A percentile compares a stretch with the other conserved stretches of the same genome.
Evolutionary conservation across 768 basidiomycete genomes (phyloP).

Genomic region (Leccinellum albellum): DNA sequence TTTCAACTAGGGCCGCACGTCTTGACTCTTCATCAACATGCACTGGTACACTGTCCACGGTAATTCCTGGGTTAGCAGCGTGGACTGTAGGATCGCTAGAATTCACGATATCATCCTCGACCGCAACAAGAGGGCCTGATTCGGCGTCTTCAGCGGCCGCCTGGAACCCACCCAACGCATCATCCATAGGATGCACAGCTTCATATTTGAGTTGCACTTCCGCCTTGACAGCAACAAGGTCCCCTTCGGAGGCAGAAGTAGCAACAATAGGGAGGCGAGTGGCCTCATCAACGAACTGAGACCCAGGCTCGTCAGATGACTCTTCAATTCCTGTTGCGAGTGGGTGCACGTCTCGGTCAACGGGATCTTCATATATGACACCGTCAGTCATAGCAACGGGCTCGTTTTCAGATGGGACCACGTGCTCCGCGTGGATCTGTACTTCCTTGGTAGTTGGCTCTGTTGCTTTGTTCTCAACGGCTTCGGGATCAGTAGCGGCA

Average conservation of each 20-base stretch:
- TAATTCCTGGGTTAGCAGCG: neutral
- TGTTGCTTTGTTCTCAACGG: neutral
- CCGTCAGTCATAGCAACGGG: neutral
- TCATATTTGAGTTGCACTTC: neutral
- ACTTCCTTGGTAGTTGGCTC: neutral
- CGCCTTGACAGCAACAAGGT: neutral
- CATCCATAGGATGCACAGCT: neutral
- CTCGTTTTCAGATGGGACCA: neutral
- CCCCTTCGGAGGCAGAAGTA: constrained; percentile 1
- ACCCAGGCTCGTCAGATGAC: neutral
- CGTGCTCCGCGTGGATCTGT: neutral
- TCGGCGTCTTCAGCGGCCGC: neutral
- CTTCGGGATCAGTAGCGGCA: neutral
- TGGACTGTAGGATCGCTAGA: neutral
- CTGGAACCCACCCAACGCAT: neutral
- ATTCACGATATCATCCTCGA: too few species aligned
- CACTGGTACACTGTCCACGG: neutral
- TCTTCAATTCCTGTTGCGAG: neutral
- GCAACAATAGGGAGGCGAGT: neutral
- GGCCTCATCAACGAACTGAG: constrained; percentile 12
- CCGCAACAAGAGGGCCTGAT: too few species aligned
- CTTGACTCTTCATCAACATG: constrained; percentile 2
- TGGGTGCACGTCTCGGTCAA: neutral
- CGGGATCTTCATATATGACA: constrained; percentile 1
- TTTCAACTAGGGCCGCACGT: neutral